A percentile compares a stretch with the other conserved stretches of the same genome.
These are phyloP conservation scores for Trichoderma asperellum DNA, from an alignment of 2,329 filamentous ascomycete genomes.

Conservation along the genomic window DNA sequence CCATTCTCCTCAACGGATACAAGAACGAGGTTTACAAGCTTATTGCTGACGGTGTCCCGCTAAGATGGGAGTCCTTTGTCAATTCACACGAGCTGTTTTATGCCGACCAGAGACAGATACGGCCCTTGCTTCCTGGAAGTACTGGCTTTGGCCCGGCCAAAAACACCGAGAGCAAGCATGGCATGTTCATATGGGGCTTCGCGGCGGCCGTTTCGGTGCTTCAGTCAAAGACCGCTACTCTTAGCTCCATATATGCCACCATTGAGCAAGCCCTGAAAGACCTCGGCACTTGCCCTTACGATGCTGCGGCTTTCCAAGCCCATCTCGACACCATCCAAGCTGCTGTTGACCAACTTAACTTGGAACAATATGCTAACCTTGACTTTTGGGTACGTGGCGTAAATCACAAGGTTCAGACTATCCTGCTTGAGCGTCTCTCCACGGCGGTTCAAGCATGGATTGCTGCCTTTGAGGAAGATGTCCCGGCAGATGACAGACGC, in stretches of 20 bases:
- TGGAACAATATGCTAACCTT: constrained; percentile 95
- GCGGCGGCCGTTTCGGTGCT: constrained; percentile 83
- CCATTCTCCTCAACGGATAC: constrained; percentile 86
- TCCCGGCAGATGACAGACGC: constrained; percentile 56
- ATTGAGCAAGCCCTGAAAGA: constrained; percentile 82
- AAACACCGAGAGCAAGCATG: constrained; percentile 84
- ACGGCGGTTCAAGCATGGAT: constrained; percentile 88
- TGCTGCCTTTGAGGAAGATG: constrained; percentile 72
- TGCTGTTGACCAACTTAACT: constrained; percentile 91
- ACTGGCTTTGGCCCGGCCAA: constrained; percentile 52
- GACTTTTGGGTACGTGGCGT: constrained; percentile 85
- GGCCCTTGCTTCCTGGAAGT: constrained; percentile 47
- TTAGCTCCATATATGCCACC: constrained; percentile 78
- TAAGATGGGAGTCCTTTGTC: constrained; percentile 97
- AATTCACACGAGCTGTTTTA: constrained; percentile 88
- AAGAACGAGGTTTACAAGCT: constrained; percentile 85
- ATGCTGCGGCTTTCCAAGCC: constrained; percentile 74
- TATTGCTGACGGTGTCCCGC: constrained; percentile 81
- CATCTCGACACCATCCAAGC: constrained; percentile 86
- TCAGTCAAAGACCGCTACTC: constrained; percentile 81
- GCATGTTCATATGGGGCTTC: constrained; percentile 95
- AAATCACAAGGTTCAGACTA: constrained; percentile 82
- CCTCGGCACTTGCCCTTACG: constrained; percentile 82
- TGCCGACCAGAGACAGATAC: constrained; percentile 55
- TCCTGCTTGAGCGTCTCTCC: constrained; percentile 80